Percentiles rank a stretch among this genome's conserved stretches.
Conservation (phyloP, 2,329 filamentous ascomycete species). For the Sordariomycetes sp. region DNA sequence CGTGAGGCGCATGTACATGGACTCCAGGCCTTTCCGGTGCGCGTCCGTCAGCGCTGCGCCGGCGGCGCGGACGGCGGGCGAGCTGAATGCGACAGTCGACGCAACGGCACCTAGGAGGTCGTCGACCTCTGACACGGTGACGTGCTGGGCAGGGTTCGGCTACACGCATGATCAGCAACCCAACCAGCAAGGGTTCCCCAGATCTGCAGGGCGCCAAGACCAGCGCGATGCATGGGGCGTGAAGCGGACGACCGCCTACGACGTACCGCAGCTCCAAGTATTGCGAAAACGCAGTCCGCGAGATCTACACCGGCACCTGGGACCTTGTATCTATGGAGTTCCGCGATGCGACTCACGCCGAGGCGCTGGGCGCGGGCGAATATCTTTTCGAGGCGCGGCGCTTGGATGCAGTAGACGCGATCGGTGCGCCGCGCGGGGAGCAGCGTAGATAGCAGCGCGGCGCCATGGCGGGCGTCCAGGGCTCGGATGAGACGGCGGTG, state of each 20-base stretch:
- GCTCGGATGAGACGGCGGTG: conserved; percentile 46
- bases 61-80: conserved; percentile 38
- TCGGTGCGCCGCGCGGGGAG: conserved; percentile 67
- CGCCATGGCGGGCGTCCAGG: conserved; percentile 34
- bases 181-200: not conserved
- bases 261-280: conserved; percentile 47
- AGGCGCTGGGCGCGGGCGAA: conserved; percentile 55
- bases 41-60: conserved; percentile 9
- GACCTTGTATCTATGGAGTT: conserved; percentile 49
- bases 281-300: conserved; percentile 54
- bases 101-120: conserved; percentile 51
- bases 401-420: conserved; percentile 61
- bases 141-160: conserved; percentile 29
- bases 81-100: conserved; percentile 56
- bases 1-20: conserved; percentile 44
- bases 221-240: not conserved
- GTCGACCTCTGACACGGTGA: conserved; percentile 66
- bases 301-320: conserved; percentile 51
- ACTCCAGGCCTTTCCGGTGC: conserved; percentile 32
- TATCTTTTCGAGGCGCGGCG: conserved; percentile 47
- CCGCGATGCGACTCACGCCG: conserved; percentile 42
- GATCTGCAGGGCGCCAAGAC: not conserved
- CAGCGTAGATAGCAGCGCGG: conserved; percentile 61
- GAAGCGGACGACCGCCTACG: conserved; percentile 10
- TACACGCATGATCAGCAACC: conserved; percentile 12